Percentiles rank a stretch among this genome's conserved stretches.
These are phyloP conservation scores for Raphidocelis subcapitata DNA, from an alignment of 139 green algal genomes.

Conservation along the genomic window DNA sequence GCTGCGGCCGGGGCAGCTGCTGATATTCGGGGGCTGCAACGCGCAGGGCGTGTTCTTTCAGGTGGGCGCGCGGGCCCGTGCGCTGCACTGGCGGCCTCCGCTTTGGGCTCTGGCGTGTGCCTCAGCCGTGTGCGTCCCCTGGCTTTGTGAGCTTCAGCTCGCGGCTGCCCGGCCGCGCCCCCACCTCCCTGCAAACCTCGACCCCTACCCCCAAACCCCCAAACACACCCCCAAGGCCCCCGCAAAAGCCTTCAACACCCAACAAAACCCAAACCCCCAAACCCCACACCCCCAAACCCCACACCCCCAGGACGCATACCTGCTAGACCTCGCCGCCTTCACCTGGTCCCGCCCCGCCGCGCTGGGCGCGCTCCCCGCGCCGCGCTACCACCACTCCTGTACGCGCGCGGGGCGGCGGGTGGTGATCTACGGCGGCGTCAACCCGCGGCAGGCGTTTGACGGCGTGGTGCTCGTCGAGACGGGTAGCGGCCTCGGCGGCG, in stretches of 20 bases:
- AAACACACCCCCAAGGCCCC: too few relatives aligned
- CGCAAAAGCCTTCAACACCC: too few relatives aligned
- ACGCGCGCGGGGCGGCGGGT: constrained; percentile 12
- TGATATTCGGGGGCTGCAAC: constrained; percentile 59
- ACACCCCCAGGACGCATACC: constrained; percentile 25
- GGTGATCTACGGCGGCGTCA: constrained; percentile 54
- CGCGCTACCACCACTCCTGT: constrained; percentile 55
- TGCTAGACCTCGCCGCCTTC: constrained; percentile 36
- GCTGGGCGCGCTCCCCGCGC: constrained; percentile 46
- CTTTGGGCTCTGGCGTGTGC: too few relatives aligned
- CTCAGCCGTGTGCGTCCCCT: too few relatives aligned
- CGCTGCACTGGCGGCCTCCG: too few relatives aligned
- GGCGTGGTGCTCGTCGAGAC: constrained; percentile 46
- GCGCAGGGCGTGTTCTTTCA: constrained; percentile 4
- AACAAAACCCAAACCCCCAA: too few relatives aligned
- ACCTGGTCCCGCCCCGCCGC: constrained; percentile 35
- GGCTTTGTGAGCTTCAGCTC: too few relatives aligned
- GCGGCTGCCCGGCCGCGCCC: too few relatives aligned
- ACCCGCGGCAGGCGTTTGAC: constrained; percentile 56
- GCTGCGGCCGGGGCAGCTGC: constrained; percentile 27
- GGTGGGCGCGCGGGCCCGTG: too few relatives aligned
- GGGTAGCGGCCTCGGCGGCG: constrained; percentile 16
- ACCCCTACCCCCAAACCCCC: too few relatives aligned
- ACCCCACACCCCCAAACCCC: too few relatives aligned
- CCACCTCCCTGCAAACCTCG: too few relatives aligned